Evolutionary conservation across 768 basidiomycete genomes (phyloP).

Genomic region (Xerocomus potaroensis): DNA sequence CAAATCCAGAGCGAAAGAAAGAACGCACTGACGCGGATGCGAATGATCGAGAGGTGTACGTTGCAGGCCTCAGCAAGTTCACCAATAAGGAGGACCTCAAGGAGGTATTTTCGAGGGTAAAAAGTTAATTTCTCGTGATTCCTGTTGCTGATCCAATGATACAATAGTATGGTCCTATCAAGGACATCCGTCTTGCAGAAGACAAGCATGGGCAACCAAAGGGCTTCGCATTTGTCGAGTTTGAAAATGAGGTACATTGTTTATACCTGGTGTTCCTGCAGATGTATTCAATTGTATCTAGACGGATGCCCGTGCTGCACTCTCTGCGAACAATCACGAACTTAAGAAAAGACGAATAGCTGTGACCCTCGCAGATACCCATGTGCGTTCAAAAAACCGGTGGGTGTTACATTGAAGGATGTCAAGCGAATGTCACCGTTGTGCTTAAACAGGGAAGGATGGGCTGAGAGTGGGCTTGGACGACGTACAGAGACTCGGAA

Average conservation of each 20-base stretch:
- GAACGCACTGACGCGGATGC: conserved; percentile 86
- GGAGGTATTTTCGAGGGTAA: conserved; percentile 72
- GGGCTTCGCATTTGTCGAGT: conserved; percentile 93
- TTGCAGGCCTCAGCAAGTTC: conserved; percentile 79
- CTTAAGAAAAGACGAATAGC: conserved; percentile 87
- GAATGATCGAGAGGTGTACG: conserved; percentile 80
- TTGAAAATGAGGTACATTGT: conserved; percentile 62
- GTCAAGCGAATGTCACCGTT: neutral
- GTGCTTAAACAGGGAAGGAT: conserved; percentile 32
- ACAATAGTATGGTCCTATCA: conserved; percentile 73
- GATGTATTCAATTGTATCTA: conserved; percentile 27
- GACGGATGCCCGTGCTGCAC: conserved; percentile 66
- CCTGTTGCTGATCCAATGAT: conserved; percentile 4
- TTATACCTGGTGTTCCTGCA: neutral
- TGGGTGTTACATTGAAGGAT: conserved; percentile 26
- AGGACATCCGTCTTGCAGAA: conserved; percentile 72
- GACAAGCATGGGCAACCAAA: conserved; percentile 68
- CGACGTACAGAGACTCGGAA: conserved; percentile 52
- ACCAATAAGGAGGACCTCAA: conserved; percentile 74
- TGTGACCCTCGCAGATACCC: conserved; percentile 80
- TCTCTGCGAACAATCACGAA: conserved; percentile 82
- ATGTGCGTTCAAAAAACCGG: conserved; percentile 52
- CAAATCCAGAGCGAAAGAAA: conserved; percentile 87
- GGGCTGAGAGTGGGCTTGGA: conserved; percentile 55
- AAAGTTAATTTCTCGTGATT: conserved; percentile 24